Percentiles rank a stretch among this genome's conserved stretches.
Conservation (phyloP, 805 yeast species). For the Torulaspora gathmanii region DNA sequence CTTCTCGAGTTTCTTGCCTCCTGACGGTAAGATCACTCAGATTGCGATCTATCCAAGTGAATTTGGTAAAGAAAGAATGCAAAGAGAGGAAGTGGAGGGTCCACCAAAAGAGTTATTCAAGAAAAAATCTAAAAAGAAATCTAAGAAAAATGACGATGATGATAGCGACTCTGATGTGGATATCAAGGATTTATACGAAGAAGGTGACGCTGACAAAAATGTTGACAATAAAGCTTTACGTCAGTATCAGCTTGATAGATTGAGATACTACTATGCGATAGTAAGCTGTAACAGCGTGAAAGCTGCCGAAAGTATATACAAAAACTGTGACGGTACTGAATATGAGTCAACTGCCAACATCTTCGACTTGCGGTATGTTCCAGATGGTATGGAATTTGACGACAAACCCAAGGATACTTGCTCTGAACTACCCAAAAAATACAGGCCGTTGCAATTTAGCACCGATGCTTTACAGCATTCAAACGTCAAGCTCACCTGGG, state of each 20-base stretch:
- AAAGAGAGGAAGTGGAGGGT: slow-evolving; percentile 82
- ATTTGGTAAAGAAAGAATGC: slow-evolving; percentile 89
- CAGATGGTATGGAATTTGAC: slow-evolving; percentile 87
- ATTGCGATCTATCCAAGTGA: slow-evolving; percentile 81
- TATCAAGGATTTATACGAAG: slow-evolving; percentile 69
- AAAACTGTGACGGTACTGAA: slow-evolving; percentile 90
- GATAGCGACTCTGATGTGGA: slow-evolving; percentile 54
- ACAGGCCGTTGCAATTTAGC: slow-evolving; percentile 74
- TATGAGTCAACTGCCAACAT: slow-evolving; percentile 92
- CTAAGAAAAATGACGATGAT: slow-evolving; percentile 36
- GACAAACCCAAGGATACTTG: slow-evolving; percentile 73
- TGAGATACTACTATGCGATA: slow-evolving; percentile 90
- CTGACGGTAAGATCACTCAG: slow-evolving; percentile 61
- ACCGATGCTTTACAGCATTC: slow-evolving; percentile 97
- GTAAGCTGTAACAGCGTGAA: slow-evolving; percentile 70
- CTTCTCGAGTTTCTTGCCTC: slow-evolving; percentile 77
- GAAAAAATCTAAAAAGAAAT: slow-evolving; percentile 40
- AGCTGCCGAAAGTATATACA: slow-evolving; percentile 73
- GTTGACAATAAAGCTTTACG: slow-evolving; percentile 81
- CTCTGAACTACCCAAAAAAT: slow-evolving; percentile 63
- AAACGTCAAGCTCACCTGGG: slow-evolving; percentile 96
- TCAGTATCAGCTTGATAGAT: slow-evolving; percentile 85
- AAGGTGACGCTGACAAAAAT: slow-evolving; percentile 76
- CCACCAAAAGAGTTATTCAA: slow-evolving; percentile 83
- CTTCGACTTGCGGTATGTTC: slow-evolving; percentile 87